Base-by-base conservation (phyloP, 257 asterid species). In the Solanum rostratum region DNA sequence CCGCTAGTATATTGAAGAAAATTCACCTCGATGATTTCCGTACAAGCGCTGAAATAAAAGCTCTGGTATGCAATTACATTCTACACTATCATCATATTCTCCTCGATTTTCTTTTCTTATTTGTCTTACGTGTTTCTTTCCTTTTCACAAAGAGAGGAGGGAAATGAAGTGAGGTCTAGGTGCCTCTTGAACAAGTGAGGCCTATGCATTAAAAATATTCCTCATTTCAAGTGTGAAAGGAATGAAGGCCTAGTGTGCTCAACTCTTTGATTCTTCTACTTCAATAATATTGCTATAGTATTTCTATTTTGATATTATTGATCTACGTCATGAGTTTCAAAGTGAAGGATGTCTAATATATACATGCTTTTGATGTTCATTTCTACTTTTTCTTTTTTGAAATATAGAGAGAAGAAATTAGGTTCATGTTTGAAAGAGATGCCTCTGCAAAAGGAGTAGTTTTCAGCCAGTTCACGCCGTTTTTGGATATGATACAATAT, bases 361-460 rank as follows among this genome's bases (percentile, higher is more conserved):
- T 20, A 6, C 80, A n/a, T 10, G 54, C 7, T 41, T n/a, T n/a
- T 71, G 54, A 20, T 37, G 53, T 24, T 69, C 86, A 57, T 70
- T 85, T 55, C 82, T 86, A 46, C 81, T 76, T 86, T 54, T n/a
- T n/a, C n/a, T n/a, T n/a, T 60, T 39, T 66, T 86, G 88, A 81
- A n/a, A 87, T 79, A 37, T 91, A 96, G 98, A 94, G 95, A 89
- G 99, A 94, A 88, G 98, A 96, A 90, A 92, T 93, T 59, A 88
- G 98, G 74, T 88, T 68, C 84, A 96, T 96, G 99, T 4, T 3
- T 33, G 39, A 33, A 33, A 33, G 39, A 5, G 98, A 92, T 86
- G 97, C 96, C 81, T 94, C 99, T 39, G 98, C 99, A 82, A 96
- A 96, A 90, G 99, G 94, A 69, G 92, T 96, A 81, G 96, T 96